Evolutionary conservation across 305 asterid genomes (phyloP), one percentile per base, ranked within the genome.

Genomic region (Rubia balearica): DNA sequence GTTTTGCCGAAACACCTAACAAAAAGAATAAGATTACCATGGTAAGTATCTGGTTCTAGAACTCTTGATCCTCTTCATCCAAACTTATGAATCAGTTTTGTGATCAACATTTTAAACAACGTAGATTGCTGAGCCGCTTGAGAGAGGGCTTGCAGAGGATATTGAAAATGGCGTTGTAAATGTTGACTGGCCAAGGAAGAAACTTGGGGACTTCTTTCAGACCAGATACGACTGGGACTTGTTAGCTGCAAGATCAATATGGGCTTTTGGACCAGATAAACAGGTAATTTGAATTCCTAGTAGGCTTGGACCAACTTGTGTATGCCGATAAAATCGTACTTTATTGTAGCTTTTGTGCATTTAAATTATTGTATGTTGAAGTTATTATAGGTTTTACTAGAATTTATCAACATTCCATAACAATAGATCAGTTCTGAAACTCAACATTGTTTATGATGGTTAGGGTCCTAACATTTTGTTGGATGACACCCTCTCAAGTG

Each of bases 181-280:
- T 85, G 83, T 94, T 73, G 98, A 94, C 75, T 91, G 95, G 95
- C 96, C 98, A 51, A 72, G 89, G 70, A 94, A 88, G 81, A 88
- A 85, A 83, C 88, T 94, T 56, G 98, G 96, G 48, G 97, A 89
- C 80, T 94, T 91, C 77, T 94, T 94, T 73, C 98, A 94, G 83
- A 83, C 94, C 12, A 91, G 84, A 76, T 94, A 94, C 80, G 99
- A 94, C 69, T 94, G 99, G 99, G 99, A 94, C 83, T 84, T 94
- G 81, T 95, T 91, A 70, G 98, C 99, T 75, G 98, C 98, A 7
- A 81, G 98, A 45, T 94, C 99, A 72, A 91, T 94, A 74, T 94
- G 99, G 99, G 99, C 98, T 73, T 94, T 94, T 84, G 99, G 99
- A 72, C 99, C 98, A 40, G 96, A 90, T 82, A 94, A 84, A 85